phyloP scores from a whole-genome alignment of 345 rosid species.

The Pugionium cornutum region DNA sequence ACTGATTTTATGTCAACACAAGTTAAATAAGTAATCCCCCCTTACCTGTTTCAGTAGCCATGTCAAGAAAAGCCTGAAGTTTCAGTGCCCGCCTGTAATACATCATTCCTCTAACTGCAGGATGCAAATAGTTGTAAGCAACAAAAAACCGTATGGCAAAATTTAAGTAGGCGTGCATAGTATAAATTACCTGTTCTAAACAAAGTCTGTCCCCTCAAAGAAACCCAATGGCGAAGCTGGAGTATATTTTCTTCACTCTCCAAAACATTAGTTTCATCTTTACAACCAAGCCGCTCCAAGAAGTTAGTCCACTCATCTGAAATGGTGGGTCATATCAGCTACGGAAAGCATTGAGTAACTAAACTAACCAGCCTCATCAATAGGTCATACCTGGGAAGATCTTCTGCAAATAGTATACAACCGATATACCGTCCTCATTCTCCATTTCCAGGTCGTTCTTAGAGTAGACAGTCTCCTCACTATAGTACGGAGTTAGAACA shows the following conservation, averaged over 20 bases:
- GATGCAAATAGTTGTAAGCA: conserved; percentile 28
- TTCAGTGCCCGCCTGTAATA: conserved; percentile 92
- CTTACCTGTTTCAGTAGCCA: conserved; percentile 84
- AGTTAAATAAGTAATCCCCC: conserved; percentile 6
- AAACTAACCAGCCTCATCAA: conserved; percentile 3
- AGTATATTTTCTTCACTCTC: conserved; percentile 90
- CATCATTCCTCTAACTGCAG: conserved; percentile 98
- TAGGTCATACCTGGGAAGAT: conserved; percentile 73
- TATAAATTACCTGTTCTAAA: conserved; percentile 74
- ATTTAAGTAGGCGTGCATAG: conserved; percentile 6
- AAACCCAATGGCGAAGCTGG: conserved; percentile 98
- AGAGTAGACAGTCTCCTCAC: conserved; percentile 95
- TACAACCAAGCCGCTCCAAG: conserved; percentile 79
- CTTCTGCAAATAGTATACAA: conserved; percentile 93
- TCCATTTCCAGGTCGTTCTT: conserved; percentile 89
- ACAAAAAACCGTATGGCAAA: conserved; percentile 3
- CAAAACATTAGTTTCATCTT: conserved; percentile 67
- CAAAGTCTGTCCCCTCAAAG: conserved; percentile 94
- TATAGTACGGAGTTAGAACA: conserved; percentile 94
- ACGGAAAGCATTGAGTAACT: background rate
- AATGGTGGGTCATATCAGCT: background rate
- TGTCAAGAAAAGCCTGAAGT: conserved; percentile 99
- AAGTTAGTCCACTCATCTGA: conserved; percentile 98
- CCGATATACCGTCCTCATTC: conserved; percentile 96
- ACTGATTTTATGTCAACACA: conserved; percentile 10